Base-by-base conservation (phyloP, 108 stramenopile species). In the Discostella pseudostelligera region DNA sequence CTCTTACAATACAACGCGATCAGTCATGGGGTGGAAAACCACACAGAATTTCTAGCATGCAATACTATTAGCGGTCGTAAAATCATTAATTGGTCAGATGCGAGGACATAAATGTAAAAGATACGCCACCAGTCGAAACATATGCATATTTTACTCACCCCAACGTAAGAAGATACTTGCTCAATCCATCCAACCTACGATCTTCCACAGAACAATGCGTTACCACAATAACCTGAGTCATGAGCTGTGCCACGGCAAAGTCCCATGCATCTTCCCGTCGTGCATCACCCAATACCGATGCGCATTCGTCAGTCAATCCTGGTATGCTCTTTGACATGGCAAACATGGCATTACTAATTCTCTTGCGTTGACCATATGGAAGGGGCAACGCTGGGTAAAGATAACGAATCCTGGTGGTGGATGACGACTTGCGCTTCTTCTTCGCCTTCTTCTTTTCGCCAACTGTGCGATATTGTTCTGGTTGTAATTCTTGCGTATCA, bases 221-320 rank as follows among this genome's bases (percentile, higher is more conserved):
- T 11, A 87, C 74, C 28, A 93, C 84, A 36, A 93, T 67, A 24
- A 93, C 91, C 56, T 93, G 91, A 49, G 91, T 93, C 87, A 93
- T 85, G 9, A 93, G 76, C 56, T 93, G 86, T 1, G 91, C 88
- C 39, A 93, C 91, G 0, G 88, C 91, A 59, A 93, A 72, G 74
- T 93, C 91, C 91, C 91, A 93, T 20, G 74, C 68, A 43, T 93
- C 87, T 55, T 79, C 80, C 58, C 86, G 79, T 25, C 91, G 44
- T 24, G 87, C 91, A 62, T 93, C 88, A 7, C 85, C 65, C 20
- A 93, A 70, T 8, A 93, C 85, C 22, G 66, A 53, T 13, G 91
- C 88, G 63, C 91, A 93, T 64, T 93, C 84, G 58, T 93, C 88
- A 4, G 85, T 93, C 28, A 93, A 49, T 46, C 84, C 79, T 2